Evolutionary conservation across 2,329 filamentous ascomycete species (phyloP), one percentile per base, ranked within the genome.

Genomic region (Microdochium trichocladiopsis): DNA sequence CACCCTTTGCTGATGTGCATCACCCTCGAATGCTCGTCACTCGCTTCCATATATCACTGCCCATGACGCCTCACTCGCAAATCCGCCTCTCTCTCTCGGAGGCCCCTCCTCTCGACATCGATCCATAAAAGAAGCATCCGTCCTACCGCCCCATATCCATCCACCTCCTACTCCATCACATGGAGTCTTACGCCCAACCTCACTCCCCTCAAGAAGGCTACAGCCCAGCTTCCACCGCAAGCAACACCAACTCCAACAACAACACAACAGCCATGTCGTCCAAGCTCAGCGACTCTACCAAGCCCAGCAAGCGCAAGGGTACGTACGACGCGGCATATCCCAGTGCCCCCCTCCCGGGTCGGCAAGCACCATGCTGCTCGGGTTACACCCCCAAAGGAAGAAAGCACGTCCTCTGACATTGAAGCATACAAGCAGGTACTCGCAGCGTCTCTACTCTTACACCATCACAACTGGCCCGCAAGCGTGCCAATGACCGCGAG

Each of bases 401-500:
- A n/a, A n/a, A n/a, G n/a, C n/a, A n/a, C n/a, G n/a, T n/a, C n/a
- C n/a, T n/a, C n/a, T n/a, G n/a, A n/a, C n/a, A n/a, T n/a, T n/a
- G n/a, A n/a, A n/a, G n/a, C n/a, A n/a, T n/a, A n/a, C n/a, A n/a
- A n/a, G n/a, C 51, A 78, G 80, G 79, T 48, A 80, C 87, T 54
- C 83, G 90, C 59, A 91, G 88, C 57, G 91, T 95, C 52, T 90
- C 90, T 57, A 93, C 88, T 63, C 78, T 96, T 65, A 95, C 90
- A 11, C 88, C 90, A 5, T 88, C 92, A 56, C 92, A 96, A 70
- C 80, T 96, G 54, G 89, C 87, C 25, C 88, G 91, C 69, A 96
- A 96, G 75, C 80, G 92, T 57, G 89, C 90, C 63, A 96, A 96
- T 72, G 91, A 96, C 67, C 83, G 91, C 56, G 90, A 95, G 69